Percentiles rank a stretch among this genome's conserved stretches.
Evolutionary conservation across 139 green algal genomes (phyloP).

Genomic region (Chlamydomonas schloesseri): DNA sequence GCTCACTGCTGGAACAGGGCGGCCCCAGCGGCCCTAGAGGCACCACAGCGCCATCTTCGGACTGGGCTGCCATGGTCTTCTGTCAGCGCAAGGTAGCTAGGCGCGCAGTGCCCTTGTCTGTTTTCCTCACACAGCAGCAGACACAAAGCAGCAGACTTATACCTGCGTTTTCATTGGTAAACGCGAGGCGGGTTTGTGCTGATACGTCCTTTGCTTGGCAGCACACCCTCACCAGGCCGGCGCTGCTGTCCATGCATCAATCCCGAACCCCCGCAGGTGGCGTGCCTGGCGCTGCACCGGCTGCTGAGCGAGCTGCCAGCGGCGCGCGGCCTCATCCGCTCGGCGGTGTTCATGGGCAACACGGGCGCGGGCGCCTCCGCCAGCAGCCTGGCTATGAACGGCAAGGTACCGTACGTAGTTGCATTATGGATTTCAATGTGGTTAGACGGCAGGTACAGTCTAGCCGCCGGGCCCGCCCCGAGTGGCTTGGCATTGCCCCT

Average conservation of each 20-base stretch:
- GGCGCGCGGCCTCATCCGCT: not conserved
- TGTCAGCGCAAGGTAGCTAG: conserved; percentile 21
- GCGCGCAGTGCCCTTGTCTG: not conserved
- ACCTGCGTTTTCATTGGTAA: too few species aligned
- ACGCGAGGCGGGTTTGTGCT: too few species aligned
- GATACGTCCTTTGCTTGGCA: too few species aligned
- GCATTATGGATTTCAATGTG: too few species aligned
- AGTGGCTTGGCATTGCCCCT: too few species aligned
- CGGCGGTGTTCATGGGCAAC: not conserved
- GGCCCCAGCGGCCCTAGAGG: not conserved
- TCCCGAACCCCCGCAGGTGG: not conserved
- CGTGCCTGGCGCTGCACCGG: conserved; percentile 15
- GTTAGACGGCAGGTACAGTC: too few species aligned
- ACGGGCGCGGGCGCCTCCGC: not conserved
- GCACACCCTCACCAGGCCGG: too few species aligned
- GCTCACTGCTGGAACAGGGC: not conserved
- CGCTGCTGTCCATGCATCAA: too few species aligned
- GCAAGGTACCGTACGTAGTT: not conserved
- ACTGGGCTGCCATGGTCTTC: conserved; percentile 27
- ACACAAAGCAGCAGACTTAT: too few species aligned
- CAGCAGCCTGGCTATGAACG: not conserved
- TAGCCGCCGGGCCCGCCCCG: too few species aligned
- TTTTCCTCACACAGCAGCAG: too few species aligned
- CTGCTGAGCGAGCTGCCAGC: not conserved
- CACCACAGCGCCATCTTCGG: too few species aligned